Base-by-base conservation (phyloP, 441 rosid genomes). In the Sinapis alba region DNA sequence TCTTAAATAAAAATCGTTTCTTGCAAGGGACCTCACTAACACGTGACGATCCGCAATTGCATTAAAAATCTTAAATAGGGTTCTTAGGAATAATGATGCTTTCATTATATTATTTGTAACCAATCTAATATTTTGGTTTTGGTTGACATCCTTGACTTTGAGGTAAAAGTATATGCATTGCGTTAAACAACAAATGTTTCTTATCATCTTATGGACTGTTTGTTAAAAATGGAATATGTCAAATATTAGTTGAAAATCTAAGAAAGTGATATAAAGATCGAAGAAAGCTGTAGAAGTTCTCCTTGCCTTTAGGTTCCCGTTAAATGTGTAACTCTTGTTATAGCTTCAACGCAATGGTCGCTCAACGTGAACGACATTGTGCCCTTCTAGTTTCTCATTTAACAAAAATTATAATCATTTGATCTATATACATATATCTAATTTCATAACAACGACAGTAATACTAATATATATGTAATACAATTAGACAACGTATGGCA, bases 291-390 rank as follows among this genome's bases (percentile, higher is more conserved):
- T 63, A 63, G 71, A 76, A 69, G 66, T 26, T 64, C 47, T 2
- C 5, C 13, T 68, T 32, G 34, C 57, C 64, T 61, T 71, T 32
- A 15, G 68, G 10, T 45, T 69, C 28, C 23, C 27, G 12, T 76
- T 56, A 76, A 71, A 75, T 76, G 71, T 56, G 71, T 47, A 28
- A 64, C 57, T 64, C 80, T 71, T 71, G 9, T 47, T 65, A 23
- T 64, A 64, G 62, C 75, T 70, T 69, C 58, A 76, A 76, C 62
- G 80, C 72, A 56, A 70, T 77, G 72, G 67, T 77, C 56, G 80
- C 76, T 59, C 68, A 71, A 77, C 80, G 80, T 65, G 80, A 77
- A 71, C 76, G 72, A 77, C 80, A 77, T 71, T 65, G 68, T 71
- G 69, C 58, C 58, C 62, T 77, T 77, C 1, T n/a, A 30, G 8